These are phyloP conservation scores for Alternaria ethzedia DNA, from an alignment of 2,329 filamentous ascomycete genomes.

Conservation along the genomic window DNA sequence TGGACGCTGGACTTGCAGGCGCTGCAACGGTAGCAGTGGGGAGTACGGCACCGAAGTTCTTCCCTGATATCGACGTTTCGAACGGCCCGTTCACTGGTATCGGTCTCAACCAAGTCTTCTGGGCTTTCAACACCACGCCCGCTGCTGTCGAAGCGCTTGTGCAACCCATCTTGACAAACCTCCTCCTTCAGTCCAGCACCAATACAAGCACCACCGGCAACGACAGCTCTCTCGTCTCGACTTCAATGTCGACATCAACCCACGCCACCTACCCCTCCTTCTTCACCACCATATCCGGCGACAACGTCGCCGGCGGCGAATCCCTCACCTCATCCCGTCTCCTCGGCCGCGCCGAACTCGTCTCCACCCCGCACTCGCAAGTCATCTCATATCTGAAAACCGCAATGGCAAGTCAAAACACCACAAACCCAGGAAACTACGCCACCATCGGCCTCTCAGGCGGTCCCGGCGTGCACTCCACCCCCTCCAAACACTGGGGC, in stretches of 20 bases:
- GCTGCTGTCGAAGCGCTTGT: constrained; percentile 20
- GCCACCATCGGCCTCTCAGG: constrained; percentile 36
- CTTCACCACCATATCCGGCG: constrained; percentile 26
- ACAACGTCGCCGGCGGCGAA: constrained; percentile 26
- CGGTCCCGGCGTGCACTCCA: constrained; percentile 36
- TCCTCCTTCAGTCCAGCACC: neutral
- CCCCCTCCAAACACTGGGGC: constrained; percentile 22
- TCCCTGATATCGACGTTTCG: neutral
- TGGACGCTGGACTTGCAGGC: neutral
- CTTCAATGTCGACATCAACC: neutral
- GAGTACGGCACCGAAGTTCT: neutral
- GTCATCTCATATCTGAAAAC: constrained; percentile 14
- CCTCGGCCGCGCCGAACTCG: constrained; percentile 31
- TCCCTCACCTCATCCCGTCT: constrained; percentile 38
- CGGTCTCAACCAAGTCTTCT: constrained; percentile 24
- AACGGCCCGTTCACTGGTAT: constrained; percentile 10
- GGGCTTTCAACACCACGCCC: constrained; percentile 29
- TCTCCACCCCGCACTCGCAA: constrained; percentile 6
- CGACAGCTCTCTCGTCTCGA: neutral
- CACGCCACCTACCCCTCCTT: constrained; percentile 16
- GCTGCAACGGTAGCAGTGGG: neutral
- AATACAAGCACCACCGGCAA: neutral
- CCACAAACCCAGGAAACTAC: constrained; percentile 24
- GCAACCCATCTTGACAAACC: neutral
- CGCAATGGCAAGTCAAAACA: constrained; percentile 21